These are phyloP conservation scores for Plenodomus biglobosus DNA, from an alignment of 2,329 filamentous ascomycete species.

Conservation along the genomic window DNA sequence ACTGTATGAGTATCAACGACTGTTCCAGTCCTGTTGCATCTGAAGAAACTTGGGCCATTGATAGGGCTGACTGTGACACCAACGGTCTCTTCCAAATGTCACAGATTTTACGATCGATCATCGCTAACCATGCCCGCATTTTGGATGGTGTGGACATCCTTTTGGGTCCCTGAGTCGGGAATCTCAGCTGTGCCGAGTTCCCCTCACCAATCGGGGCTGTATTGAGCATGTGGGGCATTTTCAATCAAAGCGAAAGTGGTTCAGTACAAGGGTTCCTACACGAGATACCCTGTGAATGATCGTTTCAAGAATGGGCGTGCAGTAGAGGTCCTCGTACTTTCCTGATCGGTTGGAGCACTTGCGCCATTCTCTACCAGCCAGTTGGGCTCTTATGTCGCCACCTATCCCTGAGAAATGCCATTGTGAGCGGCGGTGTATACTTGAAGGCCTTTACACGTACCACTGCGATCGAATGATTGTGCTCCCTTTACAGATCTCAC, in stretches of 20 bases:
- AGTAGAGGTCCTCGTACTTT: neutral
- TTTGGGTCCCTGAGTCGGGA: slow-evolving; percentile 3
- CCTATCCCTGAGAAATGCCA: neutral
- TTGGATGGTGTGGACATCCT: slow-evolving; percentile 5
- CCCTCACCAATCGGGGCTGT: slow-evolving; percentile 4
- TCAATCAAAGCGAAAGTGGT: slow-evolving; percentile 14
- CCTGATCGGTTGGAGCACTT: neutral
- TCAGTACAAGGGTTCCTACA: neutral
- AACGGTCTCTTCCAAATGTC: neutral
- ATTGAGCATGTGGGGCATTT: slow-evolving; percentile 8
- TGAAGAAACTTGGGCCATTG: neutral
- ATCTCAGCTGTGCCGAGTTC: neutral
- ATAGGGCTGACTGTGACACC: neutral
- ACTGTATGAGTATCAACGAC: neutral
- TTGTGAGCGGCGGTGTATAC: neutral
- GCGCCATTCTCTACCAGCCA: neutral
- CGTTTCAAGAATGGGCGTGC: slow-evolving; percentile 2
- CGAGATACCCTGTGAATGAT: neutral
- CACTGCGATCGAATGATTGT: neutral
- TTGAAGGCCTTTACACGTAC: neutral
- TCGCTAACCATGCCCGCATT: neutral
- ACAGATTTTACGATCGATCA: neutral
- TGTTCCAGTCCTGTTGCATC: neutral
- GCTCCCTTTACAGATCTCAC: slow-evolving; percentile 2
- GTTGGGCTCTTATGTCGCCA: neutral